Percentiles rank a stretch among this genome's conserved stretches.
Conservation (phyloP, 345 rosid genomes). For the Adansonia digitata region DNA sequence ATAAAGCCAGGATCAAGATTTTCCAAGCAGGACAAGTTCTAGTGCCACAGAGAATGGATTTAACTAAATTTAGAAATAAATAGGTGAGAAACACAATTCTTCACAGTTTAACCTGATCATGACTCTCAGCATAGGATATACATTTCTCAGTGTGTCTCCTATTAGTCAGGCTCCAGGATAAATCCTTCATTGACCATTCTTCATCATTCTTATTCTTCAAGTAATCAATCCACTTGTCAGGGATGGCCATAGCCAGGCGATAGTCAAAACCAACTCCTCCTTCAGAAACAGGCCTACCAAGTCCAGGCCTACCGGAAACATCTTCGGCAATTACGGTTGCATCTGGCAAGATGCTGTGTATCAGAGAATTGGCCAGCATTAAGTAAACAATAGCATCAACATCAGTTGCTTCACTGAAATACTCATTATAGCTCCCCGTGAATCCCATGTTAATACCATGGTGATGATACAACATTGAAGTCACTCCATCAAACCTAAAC, state of each 20-base stretch:
- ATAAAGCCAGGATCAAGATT: too few relatives aligned
- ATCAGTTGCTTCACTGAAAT: slow-evolving; percentile 71
- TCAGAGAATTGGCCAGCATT: slow-evolving; percentile 66
- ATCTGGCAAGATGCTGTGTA: slow-evolving; percentile 56
- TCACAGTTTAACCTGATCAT: slow-evolving; percentile 55
- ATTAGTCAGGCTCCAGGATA: slow-evolving; percentile 54
- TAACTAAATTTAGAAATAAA: slow-evolving; percentile 4
- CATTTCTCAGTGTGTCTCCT: slow-evolving; percentile 76
- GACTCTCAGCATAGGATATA: slow-evolving; percentile 77
- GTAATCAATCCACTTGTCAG: slow-evolving; percentile 79
- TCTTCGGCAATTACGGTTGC: slow-evolving; percentile 78
- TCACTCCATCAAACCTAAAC: slow-evolving; percentile 73
- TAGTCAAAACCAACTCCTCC: slow-evolving; percentile 69
- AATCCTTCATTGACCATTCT: slow-evolving; percentile 74
- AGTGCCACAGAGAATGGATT: background rate
- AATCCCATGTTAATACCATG: slow-evolving; percentile 63
- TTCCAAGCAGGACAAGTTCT: background rate
- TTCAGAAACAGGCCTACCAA: slow-evolving; percentile 54
- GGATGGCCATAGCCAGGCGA: slow-evolving; percentile 77
- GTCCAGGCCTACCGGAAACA: slow-evolving; percentile 88
- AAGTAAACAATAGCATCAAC: slow-evolving; percentile 71
- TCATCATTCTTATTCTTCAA: slow-evolving; percentile 66
- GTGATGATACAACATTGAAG: slow-evolving; percentile 81
- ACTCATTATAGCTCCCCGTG: slow-evolving; percentile 56
- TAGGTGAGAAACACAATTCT: slow-evolving; percentile 1